Conservation (phyloP, 495 filamentous ascomycete species). For the Hypoxylon perforatum region DNA sequence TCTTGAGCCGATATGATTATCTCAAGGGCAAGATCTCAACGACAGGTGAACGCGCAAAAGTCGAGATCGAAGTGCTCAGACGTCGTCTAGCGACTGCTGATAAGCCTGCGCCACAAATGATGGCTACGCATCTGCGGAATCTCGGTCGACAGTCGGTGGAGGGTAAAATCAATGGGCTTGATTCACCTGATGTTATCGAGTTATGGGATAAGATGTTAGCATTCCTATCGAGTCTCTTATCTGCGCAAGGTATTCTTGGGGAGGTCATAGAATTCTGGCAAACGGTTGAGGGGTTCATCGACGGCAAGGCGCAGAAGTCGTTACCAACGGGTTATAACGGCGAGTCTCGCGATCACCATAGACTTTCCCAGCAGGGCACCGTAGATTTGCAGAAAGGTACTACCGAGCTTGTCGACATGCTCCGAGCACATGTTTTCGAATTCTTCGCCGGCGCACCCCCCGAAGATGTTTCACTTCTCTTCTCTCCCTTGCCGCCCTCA, state of each 20-base stretch:
- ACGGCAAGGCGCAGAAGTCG: conserved; percentile 81
- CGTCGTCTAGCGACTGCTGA: conserved; percentile 79
- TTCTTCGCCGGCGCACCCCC: conserved; percentile 92
- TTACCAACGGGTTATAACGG: conserved; percentile 87
- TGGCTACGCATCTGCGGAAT: conserved; percentile 78
- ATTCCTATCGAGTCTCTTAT: conserved; percentile 78
- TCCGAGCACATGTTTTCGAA: conserved; percentile 78
- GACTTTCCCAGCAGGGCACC: conserved; percentile 76
- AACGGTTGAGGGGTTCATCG: conserved; percentile 87
- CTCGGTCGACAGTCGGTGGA: conserved; percentile 71
- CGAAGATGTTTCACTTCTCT: conserved; percentile 87
- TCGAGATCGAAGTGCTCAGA: conserved; percentile 91
- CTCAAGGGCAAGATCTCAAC: conserved; percentile 83
- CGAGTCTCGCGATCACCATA: conserved; percentile 83
- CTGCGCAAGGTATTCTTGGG: conserved; percentile 80
- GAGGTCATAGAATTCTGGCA: conserved; percentile 96
- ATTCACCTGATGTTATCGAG: conserved; percentile 80
- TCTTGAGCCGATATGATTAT: conserved; percentile 87
- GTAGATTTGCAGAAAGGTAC: conserved; percentile 79
- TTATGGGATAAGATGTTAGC: conserved; percentile 87
- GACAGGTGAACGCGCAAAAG: conserved; percentile 82
- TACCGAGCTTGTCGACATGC: conserved; percentile 80
- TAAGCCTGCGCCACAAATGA: conserved; percentile 71
- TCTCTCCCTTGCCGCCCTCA: conserved; percentile 79
- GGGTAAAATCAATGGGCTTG: conserved; percentile 66